A percentile compares a stretch with the other conserved stretches of the same genome.
phyloP scores from a whole-genome alignment of 1,139 yeast genomes.

The Blastobotrys illinoisensis region DNA sequence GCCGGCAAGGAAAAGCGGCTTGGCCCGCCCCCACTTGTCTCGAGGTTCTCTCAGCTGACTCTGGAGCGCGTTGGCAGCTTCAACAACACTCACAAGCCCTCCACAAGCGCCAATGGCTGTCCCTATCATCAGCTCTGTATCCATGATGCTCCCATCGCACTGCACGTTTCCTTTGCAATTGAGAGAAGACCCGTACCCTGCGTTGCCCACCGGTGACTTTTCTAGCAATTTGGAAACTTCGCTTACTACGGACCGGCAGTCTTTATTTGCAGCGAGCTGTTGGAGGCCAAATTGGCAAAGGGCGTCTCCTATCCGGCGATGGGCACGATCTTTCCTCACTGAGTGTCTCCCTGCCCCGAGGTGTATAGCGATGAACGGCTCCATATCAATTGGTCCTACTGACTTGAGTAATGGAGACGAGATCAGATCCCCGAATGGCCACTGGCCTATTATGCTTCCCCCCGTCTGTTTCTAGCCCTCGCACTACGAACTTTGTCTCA shows the following conservation, averaged over 20 bases:
- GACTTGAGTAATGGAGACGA: conserved; percentile 8
- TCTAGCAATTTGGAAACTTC: conserved; percentile 38
- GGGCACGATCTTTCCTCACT: conserved; percentile 12
- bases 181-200: conserved; percentile 53
- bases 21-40: conserved; percentile 26
- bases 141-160: conserved; percentile 44
- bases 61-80: conserved; percentile 24
- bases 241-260: conserved; percentile 21
- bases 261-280: conserved; percentile 14
- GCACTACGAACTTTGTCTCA: conserved; percentile 22
- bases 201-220: conserved; percentile 44
- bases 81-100: conserved; percentile 29
- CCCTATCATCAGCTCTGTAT: conserved; percentile 14
- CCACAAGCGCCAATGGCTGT: conserved; percentile 32
- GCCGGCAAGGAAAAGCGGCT: conserved; percentile 34
- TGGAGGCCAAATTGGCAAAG: conserved; percentile 23
- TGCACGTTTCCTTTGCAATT: conserved; percentile 44
- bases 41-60: conserved; percentile 10
- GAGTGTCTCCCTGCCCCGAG: conserved; percentile 35
- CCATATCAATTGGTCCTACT: not conserved
- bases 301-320: conserved; percentile 20
- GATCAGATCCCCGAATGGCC: conserved; percentile 20
- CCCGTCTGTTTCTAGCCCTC: conserved; percentile 23
- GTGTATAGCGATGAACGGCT: conserved; percentile 29
- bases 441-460: conserved; percentile 18